A percentile compares a stretch with the other conserved stretches of the same genome.
Conservation (phyloP, 192 early-diverging fungal genomes). For the Coemansia sp. region DNA sequence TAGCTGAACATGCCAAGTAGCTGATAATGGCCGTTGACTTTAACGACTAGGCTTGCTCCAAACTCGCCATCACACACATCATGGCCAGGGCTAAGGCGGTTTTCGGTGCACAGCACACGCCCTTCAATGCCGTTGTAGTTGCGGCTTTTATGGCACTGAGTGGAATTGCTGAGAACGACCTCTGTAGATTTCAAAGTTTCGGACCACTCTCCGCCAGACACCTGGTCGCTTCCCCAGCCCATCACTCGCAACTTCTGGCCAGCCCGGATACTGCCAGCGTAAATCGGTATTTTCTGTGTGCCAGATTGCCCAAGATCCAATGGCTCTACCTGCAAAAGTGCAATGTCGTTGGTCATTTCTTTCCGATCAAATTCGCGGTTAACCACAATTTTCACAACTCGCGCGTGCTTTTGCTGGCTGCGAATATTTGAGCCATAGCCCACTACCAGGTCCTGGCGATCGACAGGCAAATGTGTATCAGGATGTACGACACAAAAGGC, state of each 20-base stretch:
- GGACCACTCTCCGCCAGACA: neutral
- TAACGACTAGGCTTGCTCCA: neutral
- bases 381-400: neutral
- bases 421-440: neutral
- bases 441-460: neutral
- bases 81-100: neutral
- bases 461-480: neutral
- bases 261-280: neutral
- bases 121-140: neutral
- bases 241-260: neutral
- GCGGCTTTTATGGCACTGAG: neutral
- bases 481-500: neutral
- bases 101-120: conserved; percentile 2
- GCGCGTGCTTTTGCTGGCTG: neutral
- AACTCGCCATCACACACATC: conserved; percentile 2
- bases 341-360: conserved; percentile 1
- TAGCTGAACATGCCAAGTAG: neutral
- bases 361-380: neutral
- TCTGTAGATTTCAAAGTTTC: neutral
- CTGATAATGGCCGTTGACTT: neutral
- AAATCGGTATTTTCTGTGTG: neutral
- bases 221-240: neutral
- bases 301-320: neutral
- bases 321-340: conserved; percentile 1
- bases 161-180: neutral